Base-by-base conservation (phyloP, 176 grass and related monocot species). In the Elaeis guineensis region DNA sequence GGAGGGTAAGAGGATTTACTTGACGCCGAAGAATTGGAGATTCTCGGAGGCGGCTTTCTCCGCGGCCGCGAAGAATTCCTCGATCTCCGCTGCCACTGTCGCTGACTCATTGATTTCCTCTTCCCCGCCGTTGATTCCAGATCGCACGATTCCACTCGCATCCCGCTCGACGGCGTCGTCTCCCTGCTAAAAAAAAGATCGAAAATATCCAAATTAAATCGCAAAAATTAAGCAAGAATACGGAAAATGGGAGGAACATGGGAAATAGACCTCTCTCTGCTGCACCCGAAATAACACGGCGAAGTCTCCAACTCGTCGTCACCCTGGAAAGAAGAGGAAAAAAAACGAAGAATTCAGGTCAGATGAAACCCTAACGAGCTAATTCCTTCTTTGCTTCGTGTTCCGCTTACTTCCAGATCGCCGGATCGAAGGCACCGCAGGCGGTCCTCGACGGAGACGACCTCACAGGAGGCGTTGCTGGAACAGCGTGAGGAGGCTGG, bases 31-130 rank as follows among this genome's bases (percentile, higher is more conserved):
- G 17, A 17, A 12, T 9, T 12, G 35, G 35, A 44, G 35, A 44
- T 44, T 50, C 59, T 44, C 57, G 12, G 25, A 50, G 19, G 62
- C 58, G 14, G 25, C 58, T 49, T 25, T 63, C 59, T 72, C 70
- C 3, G 25, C 24, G 0, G 19, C 58, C 3, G 59, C 50, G 58
- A 72, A 72, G 50, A 72, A 72, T 7, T 48, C 70, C 50, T 72
- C 70, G 15, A 72, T 55, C 50, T 72, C 70, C 7, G 9, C 8
- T 16, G 4, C 5, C 16, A 6, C 24, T 35, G 30, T 7, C n/a
- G 5, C 39, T 9, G 51, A 55, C 3, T 58, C 56, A 2, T 58
- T 44, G 35, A 44, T 26, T 11, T 58, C 6, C 17, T 21, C 4
- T 18, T 9, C 17, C 25, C 26, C 8, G 17, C 52, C 17, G n/a